Evolutionary conservation across 2,329 filamentous ascomycete species (phyloP).

Genomic region (Diaporthe capsici): DNA sequence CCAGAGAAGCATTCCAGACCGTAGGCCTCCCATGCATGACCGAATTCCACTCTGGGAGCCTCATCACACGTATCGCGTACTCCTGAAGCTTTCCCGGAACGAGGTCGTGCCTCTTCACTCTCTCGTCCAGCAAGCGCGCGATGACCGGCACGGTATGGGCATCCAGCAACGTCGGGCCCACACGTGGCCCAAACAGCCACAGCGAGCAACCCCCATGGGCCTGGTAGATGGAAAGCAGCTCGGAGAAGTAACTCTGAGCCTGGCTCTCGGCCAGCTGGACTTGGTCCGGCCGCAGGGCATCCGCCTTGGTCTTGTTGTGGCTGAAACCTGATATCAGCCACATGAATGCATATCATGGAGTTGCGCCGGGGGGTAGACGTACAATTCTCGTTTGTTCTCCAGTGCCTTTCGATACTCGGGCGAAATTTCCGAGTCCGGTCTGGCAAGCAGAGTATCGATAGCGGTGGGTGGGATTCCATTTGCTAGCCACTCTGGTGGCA

Average conservation of each 20-base stretch:
- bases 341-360: fast-evolving
- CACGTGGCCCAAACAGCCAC: not conserved
- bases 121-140: not conserved
- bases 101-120: not conserved
- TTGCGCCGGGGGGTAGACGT: not conserved
- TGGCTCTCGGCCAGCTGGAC: not conserved
- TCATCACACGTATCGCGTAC: not conserved
- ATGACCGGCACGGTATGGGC: constrained; percentile 15
- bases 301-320: not conserved
- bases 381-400: constrained; percentile 14
- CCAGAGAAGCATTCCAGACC: constrained; percentile 6
- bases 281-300: not conserved
- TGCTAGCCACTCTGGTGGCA: not conserved
- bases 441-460: not conserved
- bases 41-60: not conserved
- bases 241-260: not conserved
- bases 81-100: not conserved
- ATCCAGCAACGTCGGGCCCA: not conserved
- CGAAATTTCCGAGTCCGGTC: not conserved
- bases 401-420: not conserved
- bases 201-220: not conserved
- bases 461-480: not conserved
- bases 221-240: not conserved
- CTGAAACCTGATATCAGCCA: not conserved
- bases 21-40: constrained; percentile 19